These are phyloP conservation scores for Pichia sp. DNA, from an alignment of 1,139 yeast species.

Conservation along the genomic window DNA sequence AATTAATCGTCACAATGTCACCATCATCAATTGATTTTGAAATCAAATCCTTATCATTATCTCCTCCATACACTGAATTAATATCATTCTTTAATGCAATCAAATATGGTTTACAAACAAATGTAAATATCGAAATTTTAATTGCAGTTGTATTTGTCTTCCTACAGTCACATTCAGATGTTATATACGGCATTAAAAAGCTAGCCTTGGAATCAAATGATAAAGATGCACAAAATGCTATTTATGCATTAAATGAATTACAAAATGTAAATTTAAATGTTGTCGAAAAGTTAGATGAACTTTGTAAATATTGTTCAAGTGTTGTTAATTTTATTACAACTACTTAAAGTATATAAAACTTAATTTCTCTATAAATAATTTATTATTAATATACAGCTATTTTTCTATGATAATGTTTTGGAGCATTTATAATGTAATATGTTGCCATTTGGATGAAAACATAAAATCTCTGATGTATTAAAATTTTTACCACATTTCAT, in stretches of 20 bases:
- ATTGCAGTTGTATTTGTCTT: constrained; percentile 78
- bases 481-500: constrained; percentile 53
- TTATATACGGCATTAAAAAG: constrained; percentile 44
- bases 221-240: constrained; percentile 29
- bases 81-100: constrained; percentile 60
- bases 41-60: constrained; percentile 66
- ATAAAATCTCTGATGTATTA: constrained; percentile 53
- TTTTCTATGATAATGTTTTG: constrained; percentile 2
- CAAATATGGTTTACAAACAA: constrained; percentile 49
- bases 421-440: constrained; percentile 70
- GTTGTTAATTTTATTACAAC: constrained; percentile 58
- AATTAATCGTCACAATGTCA: constrained; percentile 52
- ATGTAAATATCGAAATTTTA: constrained; percentile 59
- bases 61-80: constrained; percentile 60
- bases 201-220: constrained; percentile 15
- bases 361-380: not conserved
- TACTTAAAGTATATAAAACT: constrained; percentile 22
- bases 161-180: constrained; percentile 77
- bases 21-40: constrained; percentile 84
- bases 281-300: constrained; percentile 52
- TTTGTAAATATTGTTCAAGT: constrained; percentile 80
- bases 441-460: constrained; percentile 44
- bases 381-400: not conserved
- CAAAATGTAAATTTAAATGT: constrained; percentile 39
- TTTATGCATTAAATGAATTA: constrained; percentile 30